Conservation (phyloP, 2,329 filamentous ascomycete genomes). For the Paramyrothecium sp. region DNA sequence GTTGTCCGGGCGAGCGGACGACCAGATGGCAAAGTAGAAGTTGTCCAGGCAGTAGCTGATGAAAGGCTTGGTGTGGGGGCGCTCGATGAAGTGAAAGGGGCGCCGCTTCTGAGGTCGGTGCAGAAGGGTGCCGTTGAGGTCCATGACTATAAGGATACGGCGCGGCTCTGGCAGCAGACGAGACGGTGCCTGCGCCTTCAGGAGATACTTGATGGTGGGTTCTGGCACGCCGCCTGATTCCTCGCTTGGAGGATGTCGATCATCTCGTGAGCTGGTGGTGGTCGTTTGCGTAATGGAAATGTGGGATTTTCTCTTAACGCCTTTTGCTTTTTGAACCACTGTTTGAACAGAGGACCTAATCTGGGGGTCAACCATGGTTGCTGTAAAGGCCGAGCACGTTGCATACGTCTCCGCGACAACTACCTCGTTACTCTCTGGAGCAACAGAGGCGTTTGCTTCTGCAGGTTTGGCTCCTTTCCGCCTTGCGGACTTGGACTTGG, state of each 20-base stretch:
- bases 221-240: slow-evolving; percentile 59
- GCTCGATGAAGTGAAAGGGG: slow-evolving; percentile 56
- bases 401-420: too few relatives aligned
- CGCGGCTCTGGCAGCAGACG: slow-evolving; percentile 44
- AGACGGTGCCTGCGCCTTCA: slow-evolving; percentile 45
- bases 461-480: background rate
- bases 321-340: background rate
- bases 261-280: background rate
- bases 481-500: background rate
- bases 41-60: slow-evolving; percentile 70
- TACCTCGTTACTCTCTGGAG: background rate
- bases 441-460: background rate
- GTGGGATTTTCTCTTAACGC: background rate
- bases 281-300: background rate
- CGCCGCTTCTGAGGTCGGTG: slow-evolving; percentile 57
- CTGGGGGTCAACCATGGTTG: too few relatives aligned
- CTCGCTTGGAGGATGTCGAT: slow-evolving; percentile 24
- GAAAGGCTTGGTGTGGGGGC: slow-evolving; percentile 69
- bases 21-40: slow-evolving; percentile 87
- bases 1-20: slow-evolving; percentile 74
- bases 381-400: too few relatives aligned
- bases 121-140: slow-evolving; percentile 90
- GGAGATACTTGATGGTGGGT: slow-evolving; percentile 61
- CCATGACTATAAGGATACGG: slow-evolving; percentile 77
- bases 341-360: background rate